Evolutionary conservation across 2,329 filamentous ascomycete genomes (phyloP), one percentile per base, ranked within the genome.

Genomic region (Monilinia polystroma): DNA sequence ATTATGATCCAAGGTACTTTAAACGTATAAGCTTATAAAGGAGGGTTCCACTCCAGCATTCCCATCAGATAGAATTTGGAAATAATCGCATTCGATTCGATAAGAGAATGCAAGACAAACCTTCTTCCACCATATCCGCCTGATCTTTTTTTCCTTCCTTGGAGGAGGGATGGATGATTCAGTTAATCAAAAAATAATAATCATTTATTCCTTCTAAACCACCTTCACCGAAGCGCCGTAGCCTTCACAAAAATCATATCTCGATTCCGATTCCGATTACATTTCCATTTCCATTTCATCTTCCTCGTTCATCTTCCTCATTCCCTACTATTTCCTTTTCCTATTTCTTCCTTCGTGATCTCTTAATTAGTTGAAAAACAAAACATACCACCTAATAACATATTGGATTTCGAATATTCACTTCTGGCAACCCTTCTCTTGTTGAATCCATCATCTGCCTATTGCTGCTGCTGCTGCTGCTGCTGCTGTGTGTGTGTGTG

Each of bases 361-460:
- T 60, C 45, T 49, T 26, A 38, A 49, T 23, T 45, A 38, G 57
- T 51, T 60, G 45, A 49, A 23, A 29, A 49, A 49, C 32, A 7
- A 18, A n/a, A n/a, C 41, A 49, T 35, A 51, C 14, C 10, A 23
- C 20, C 11, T 49, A 60, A 60, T 60, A 60, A 26, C 45, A 60
- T 51, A 38, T 47, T 20, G 18, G 3, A n/a, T 11, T 26, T 60
- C 20, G 43, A 38, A 51, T 12, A 49, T 60, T 60, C 57, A 38
- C 20, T 14, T 29, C 54, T 32, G 23, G 43, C 51, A 45, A 43
- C 20, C n/a, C 43, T 41, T 65, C 53, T 57, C 53, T 26, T 38
- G 35, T 49, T 43, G 55, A 66, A 45, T 52, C 23, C 64, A 66
- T 66, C 55, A 66, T 62, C 55, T 66, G 64, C 64, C 45, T 45